Base-by-base conservation (phyloP, 352 stramenopile species). In the Phytopythium aichiense region DNA sequence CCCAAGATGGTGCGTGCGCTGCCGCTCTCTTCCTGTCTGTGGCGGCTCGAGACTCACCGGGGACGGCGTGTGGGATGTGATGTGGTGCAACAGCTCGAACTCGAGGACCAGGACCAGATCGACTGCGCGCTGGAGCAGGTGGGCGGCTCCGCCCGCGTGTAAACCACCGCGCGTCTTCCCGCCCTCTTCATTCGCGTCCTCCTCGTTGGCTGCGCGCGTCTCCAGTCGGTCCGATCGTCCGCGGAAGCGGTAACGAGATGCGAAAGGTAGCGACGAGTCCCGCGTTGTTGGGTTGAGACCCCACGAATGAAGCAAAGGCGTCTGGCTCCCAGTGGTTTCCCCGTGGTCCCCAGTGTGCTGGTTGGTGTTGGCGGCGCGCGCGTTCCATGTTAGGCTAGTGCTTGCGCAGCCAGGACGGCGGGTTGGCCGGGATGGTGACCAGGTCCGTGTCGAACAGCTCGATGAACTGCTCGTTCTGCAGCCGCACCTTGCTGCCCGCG, bases 91-190 rank as follows among this genome's bases (percentile, higher is more conserved):
- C 42, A 49, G 42, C 74, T 99, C 40, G 97, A 99, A 63, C 82
- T 99, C 52, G 95, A 99, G 68, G 96, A 99, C 73, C 95, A 99
- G 76, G 96, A 99, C 78, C 94, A 98, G 74, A 99, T 99, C 69
- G 95, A 99, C 79, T 98, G 93, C 65, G 91, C 97, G 69, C 82
- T 99, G 7, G 87, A 96, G 68, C 88, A 96, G 68, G 84, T 92
- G 37, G 88, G 88, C 48, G 88, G 88, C 40, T 18, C 42, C 42
- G 77, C 67, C 57, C 28, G 64, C 48, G 67, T 51, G 57, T 91
- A 79, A 78, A 58, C 33, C 52, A 2, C 50, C 6, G 23, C 48
- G 2, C 7, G 46, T 53, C 48, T 5, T 15, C 22, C 3, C 49
- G n/a, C 28, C 30, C 13, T n/a, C 28, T 16, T 8, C 50, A 54